Evolutionary conservation across 768 basidiomycete species (phyloP), one percentile per base, ranked within the genome.

Genomic region (Lactarius sp.): DNA sequence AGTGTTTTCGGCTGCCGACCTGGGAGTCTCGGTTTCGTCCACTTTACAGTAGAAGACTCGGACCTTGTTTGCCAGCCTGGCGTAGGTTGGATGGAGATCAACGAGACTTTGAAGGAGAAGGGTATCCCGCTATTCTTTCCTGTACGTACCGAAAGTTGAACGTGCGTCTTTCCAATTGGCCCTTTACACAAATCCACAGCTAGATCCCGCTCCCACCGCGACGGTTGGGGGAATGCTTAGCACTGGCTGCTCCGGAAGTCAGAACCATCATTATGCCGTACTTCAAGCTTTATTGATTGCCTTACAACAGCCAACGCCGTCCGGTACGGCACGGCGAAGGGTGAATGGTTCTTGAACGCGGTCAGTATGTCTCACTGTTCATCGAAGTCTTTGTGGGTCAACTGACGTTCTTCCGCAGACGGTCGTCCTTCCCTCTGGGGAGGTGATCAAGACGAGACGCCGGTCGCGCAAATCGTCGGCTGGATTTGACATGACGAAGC

Each of bases 81-180:
- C 2, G 76, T 80, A 9, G 77, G 82, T 41, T 92, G 89, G 87
- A 80, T 85, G 75, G 82, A 85, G 20, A 78, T 92, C 46, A 92
- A 92, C 64, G 83, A 83, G n/a, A 77, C 77, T 3, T 74, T 94
- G 36, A 79, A 79, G 64, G 79, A 85, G 53, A 81, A 86, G 73
- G 87, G 86, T 79, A 86, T 92, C 53, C 86, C 87, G 1, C 71
- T 95, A 10, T 94, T 94, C 77, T 93, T 93, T 71, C 92, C 92
- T 0, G 87, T 92, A 69, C 50, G 62, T 60, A n/a, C 12, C 34
- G 4, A 54, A 31, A 4, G 31, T 33, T 5, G 46, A 33, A 50
- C 10, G 33, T 22, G 5, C 10, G 34, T 27, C 37, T 27, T 14
- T 54, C 50, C 34, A n/a, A 7, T 13, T 6, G 4, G 18, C 49